A percentile compares a stretch with the other conserved stretches of the same genome.
phyloP scores from a whole-genome alignment of 2,329 filamentous ascomycete genomes.

The Ophiostoma pallidulum region DNA sequence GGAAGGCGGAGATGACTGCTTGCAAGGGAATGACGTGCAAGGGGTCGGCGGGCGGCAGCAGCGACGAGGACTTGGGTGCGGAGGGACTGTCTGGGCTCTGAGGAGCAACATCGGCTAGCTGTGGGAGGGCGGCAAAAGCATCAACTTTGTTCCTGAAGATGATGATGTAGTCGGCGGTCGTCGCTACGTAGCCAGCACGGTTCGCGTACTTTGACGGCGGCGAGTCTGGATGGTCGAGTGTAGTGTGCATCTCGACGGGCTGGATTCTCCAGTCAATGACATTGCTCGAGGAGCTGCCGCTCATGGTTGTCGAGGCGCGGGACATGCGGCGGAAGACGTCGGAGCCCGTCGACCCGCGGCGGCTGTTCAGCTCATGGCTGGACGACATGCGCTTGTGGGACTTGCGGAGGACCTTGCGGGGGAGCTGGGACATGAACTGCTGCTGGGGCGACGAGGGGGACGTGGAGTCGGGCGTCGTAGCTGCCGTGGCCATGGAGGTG shows the following conservation, averaged over 20 bases:
- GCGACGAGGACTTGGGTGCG: slow-evolving; percentile 12
- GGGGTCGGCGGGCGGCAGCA: slow-evolving; percentile 22
- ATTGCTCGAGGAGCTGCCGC: slow-evolving; percentile 21
- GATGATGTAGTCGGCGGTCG: slow-evolving; percentile 41
- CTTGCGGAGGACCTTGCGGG: slow-evolving; percentile 17
- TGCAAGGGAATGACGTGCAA: slow-evolving; percentile 38
- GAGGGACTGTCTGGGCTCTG: slow-evolving; percentile 17
- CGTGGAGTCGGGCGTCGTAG: slow-evolving; percentile 12
- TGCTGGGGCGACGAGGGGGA: slow-evolving; percentile 6
- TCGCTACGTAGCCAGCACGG: slow-evolving; percentile 42
- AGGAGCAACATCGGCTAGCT: slow-evolving; percentile 24
- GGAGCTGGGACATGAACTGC: slow-evolving; percentile 9
- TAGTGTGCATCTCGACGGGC: slow-evolving; percentile 29
- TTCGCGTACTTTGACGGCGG: slow-evolving; percentile 37
- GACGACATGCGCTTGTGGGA: slow-evolving; percentile 16
- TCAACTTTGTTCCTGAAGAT: slow-evolving; percentile 40
- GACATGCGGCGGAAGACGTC: slow-evolving; percentile 21
- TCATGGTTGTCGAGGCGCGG: slow-evolving; percentile 20
- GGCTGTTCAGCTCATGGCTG: slow-evolving; percentile 14
- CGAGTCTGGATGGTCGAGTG: slow-evolving; percentile 30
- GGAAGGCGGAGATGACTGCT: slow-evolving; percentile 43
- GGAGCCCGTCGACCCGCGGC: slow-evolving; percentile 24
- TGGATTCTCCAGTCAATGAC: slow-evolving; percentile 27
- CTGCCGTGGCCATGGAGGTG: slow-evolving; percentile 5
- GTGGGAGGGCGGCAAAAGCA: slow-evolving; percentile 35